Conservation (phyloP, 2,329 filamentous ascomycete species). For the Coniochaeta pulveracea region DNA sequence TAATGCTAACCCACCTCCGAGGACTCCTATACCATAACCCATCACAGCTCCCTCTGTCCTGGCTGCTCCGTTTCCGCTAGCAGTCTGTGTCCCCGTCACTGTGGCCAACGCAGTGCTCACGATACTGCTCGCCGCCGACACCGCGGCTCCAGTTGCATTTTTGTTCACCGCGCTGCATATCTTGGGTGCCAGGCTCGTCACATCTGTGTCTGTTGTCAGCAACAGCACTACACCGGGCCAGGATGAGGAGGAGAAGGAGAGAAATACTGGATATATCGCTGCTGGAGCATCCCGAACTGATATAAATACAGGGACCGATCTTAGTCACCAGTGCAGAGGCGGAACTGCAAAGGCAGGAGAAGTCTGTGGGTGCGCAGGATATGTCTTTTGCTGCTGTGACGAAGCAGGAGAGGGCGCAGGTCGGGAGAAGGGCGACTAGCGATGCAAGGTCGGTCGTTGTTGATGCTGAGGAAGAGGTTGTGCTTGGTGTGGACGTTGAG, state of each 20-base stretch:
- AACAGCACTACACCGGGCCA: neutral
- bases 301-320: conserved; percentile 11
- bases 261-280: conserved; percentile 4
- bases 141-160: conserved; percentile 5
- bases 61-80: conserved; percentile 2
- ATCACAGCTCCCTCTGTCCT: neutral
- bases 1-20: too few relatives aligned
- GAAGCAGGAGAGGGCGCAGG: conserved; percentile 15
- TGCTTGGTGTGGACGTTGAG: too few relatives aligned
- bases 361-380: conserved; percentile 12
- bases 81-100: neutral
- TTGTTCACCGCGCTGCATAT: conserved; percentile 8
- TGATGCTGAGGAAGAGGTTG: conserved; percentile 4
- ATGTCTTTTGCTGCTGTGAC: conserved; percentile 8
- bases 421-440: conserved; percentile 13
- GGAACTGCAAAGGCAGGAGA: conserved; percentile 14
- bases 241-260: neutral
- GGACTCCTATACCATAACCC: too few relatives aligned
- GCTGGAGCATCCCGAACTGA: conserved; percentile 5
- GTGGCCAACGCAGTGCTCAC: conserved; percentile 6
- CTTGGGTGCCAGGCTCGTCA: conserved; percentile 5
- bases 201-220: neutral
- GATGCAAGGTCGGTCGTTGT: conserved; percentile 8
- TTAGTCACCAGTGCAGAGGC: conserved; percentile 6
- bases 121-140: conserved; percentile 7